Evolutionary conservation across 2,329 filamentous ascomycete genomes (phyloP), one percentile per base, ranked within the genome.

Genomic region (Diaporthe ilicicola): DNA sequence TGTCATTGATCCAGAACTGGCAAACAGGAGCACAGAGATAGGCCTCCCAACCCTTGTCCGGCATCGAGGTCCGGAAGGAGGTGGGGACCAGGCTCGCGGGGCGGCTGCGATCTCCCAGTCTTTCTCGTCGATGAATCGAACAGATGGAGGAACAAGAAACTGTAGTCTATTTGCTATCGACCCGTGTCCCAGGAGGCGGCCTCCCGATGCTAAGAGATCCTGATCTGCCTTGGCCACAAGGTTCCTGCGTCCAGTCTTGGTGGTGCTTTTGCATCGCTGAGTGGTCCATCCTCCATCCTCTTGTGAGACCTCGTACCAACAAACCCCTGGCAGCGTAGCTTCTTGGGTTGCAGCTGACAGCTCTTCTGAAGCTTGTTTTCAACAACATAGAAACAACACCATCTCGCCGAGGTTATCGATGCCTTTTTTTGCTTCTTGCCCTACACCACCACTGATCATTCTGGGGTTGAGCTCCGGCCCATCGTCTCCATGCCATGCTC

Each of bases 351-450:
- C 59, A 64, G 27, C 46, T 46, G 37, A n/a, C 56, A 48, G 59
- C 10, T 61, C 42, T 48, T 50, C 19, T 24, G 37, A 65, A 70
- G 67, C 67, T 70, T 70, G 67, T 65, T 70, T 66, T 53, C 39
- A 59, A 37, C 68, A 12, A 56, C 37, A 24, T 24, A 29, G 12
- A 6, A 19, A 34, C 17, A n/a, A 34, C 53, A 50, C 24, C n/a
- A 32, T 42, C 37, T 17, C n/a, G 8, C 24, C 10, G 10, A 8
- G 34, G 4, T 32, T 24, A n/a, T 37, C 65, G 32, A 15, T n/a
- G 42, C 8, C 27, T 32, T 22, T 17, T 50, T 46, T 32, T n/a
- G n/a, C n/a, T n/a, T n/a, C n/a, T n/a, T n/a, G n/a, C n/a, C n/a
- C 50, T 19, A 44, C 51, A 48, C 42, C 39, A 67, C 39, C 34